A percentile compares a stretch with the other conserved stretches of the same genome.
These are phyloP conservation scores for Backusella macrospora DNA, from an alignment of 192 early-diverging fungal species.

Conservation along the genomic window DNA sequence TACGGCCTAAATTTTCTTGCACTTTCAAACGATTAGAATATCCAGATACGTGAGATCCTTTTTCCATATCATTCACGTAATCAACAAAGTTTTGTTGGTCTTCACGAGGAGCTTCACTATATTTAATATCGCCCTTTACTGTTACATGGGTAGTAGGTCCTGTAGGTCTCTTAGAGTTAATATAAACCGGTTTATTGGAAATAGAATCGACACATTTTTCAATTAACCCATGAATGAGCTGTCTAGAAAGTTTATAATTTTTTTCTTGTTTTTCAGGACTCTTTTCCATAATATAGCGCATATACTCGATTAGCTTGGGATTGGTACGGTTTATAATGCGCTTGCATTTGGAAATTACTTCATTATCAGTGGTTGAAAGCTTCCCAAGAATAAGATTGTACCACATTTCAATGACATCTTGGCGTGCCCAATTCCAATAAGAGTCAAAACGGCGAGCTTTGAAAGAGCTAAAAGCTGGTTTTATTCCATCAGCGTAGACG, in stretches of 20 bases:
- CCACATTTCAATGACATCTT: conserved; percentile 82
- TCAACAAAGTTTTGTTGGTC: conserved; percentile 88
- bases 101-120: conserved; percentile 80
- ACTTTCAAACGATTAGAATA: conserved; percentile 77
- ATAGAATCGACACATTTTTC: conserved; percentile 89
- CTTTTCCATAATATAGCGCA: conserved; percentile 85
- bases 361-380: conserved; percentile 83
- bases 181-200: conserved; percentile 77
- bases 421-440: conserved; percentile 96
- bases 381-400: conserved; percentile 93
- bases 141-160: conserved; percentile 79
- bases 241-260: conserved; percentile 81
- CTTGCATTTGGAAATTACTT: conserved; percentile 87
- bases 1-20: conserved; percentile 74
- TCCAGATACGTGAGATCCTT: conserved; percentile 69
- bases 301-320: conserved; percentile 76
- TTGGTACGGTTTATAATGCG: conserved; percentile 93
- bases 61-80: conserved; percentile 88
- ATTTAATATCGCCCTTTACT: conserved; percentile 82
- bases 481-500: conserved; percentile 87
- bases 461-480: conserved; percentile 80
- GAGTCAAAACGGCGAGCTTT: conserved; percentile 93
- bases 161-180: conserved; percentile 85
- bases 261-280: conserved; percentile 75
- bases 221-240: conserved; percentile 77